Evolutionary conservation across 768 basidiomycete species (phyloP), one percentile per base, ranked within the genome.

Genomic region (Clitopilus passeckerianus): DNA sequence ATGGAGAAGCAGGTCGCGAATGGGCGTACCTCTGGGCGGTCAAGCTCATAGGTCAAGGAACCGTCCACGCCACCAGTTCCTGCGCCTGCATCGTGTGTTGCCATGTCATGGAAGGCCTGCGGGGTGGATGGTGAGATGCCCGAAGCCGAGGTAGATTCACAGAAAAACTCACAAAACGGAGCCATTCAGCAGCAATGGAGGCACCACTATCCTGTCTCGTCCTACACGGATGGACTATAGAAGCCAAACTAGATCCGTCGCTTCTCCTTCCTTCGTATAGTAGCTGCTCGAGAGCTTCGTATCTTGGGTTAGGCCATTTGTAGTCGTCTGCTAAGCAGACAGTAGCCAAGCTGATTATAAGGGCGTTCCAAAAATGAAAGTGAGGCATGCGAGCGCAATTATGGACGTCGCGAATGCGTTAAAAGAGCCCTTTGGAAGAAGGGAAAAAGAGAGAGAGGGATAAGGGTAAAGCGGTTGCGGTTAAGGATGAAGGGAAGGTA

Each of bases 11-110:
- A 24, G 44, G 34, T n/a, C 30, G 34, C 18, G 18, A 8, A 15
- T 20, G 34, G 33, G 66, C 74, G 20, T 58, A 80, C 80, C 71
- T 78, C 78, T 12, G 68, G 7, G 53, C 76, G 67, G 53, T 68
- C 71, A 18, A 78, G 71, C 65, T 83, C 82, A 57, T 79, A 81
- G 20, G 71, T 75, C 59, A 83, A 73, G 7, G 79, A 80, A 20
- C 77, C 78, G 60, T 83, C 82, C 57, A 83, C 44, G n/a, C 82
- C 81, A 20, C 80, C 82, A 0, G 73, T 74, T 7, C 79, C 80
- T 64, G 74, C 72, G n/a, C 74, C 69, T 27, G 70, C 68, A 62
- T 82, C 75, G 56, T 79, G 72, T 6, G 80, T 79, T 18, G 79
- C 73, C 71, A 77, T 75, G 66, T 83, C 81, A 64, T 83, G 81